Conservation (phyloP, 495 filamentous ascomycete genomes). For the Penicillium flavigenum region DNA sequence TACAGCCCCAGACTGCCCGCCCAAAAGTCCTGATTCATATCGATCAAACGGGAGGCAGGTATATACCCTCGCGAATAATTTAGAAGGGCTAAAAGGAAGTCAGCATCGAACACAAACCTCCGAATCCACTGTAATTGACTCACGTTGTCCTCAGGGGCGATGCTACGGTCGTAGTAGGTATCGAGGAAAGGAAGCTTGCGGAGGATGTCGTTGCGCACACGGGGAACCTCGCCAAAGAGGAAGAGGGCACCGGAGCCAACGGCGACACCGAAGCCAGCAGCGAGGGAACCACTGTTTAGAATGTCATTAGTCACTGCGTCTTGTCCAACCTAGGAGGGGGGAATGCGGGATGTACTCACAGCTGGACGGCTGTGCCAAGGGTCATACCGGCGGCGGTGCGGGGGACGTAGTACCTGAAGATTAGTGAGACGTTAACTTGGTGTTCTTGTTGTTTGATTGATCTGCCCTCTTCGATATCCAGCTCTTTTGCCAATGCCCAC, state of each 20-base stretch:
- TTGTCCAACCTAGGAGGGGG: neutral
- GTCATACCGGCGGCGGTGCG: constrained; percentile 54
- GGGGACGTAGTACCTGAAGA: constrained; percentile 51
- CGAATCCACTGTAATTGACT: constrained; percentile 16
- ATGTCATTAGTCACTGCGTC: constrained; percentile 11
- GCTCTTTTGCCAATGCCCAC: neutral
- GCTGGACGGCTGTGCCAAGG: constrained; percentile 39
- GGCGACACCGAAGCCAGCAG: constrained; percentile 58
- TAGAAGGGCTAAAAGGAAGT: constrained; percentile 43
- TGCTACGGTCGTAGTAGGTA: constrained; percentile 54
- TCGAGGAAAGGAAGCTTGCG: constrained; percentile 63
- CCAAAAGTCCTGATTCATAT: neutral
- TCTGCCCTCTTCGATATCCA: neutral
- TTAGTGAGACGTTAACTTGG: constrained; percentile 13
- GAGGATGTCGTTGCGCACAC: constrained; percentile 64
- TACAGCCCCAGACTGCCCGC: constrained; percentile 9
- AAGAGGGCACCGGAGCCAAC: constrained; percentile 64
- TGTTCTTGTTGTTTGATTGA: neutral
- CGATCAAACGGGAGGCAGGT: constrained; percentile 2
- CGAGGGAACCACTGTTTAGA: constrained; percentile 50
- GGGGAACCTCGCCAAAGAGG: constrained; percentile 70
- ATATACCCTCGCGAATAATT: constrained; percentile 26
- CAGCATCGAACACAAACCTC: constrained; percentile 17
- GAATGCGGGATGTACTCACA: constrained; percentile 43
- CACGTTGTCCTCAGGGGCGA: constrained; percentile 65